Base-by-base conservation (phyloP, 75 land plant species). In the Isoetes taiwanensis region DNA sequence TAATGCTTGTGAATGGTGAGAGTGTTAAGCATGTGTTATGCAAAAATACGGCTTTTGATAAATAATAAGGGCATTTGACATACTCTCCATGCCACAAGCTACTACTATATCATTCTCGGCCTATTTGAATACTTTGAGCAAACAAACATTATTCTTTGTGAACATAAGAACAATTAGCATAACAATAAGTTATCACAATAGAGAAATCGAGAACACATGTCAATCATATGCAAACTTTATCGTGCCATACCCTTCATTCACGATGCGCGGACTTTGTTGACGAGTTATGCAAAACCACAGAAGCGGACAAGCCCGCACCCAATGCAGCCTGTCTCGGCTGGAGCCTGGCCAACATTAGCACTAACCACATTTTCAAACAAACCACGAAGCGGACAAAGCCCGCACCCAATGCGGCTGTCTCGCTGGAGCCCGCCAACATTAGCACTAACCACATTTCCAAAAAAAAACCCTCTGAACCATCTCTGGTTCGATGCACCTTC, bases 71-170 rank as follows among this genome's bases (percentile, higher is more conserved):
- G 50, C n/a, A 19, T 46, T 46, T 6, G 50, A 46, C 50, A 46
- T 46, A 23, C 50, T 46, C 50, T 46, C 50, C 50, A 46, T 46
- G 50, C 50, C 50, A 19, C 50, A 19, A 23, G 50, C 50, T 16
- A 46, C 50, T 19, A 46, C 50, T 8, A 46, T 23, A n/a, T 46
- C 50, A 19, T 46, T 46, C 16, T 19, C 4, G n/a, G 16, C 50
- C 50, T 8, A 46, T 16, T n/a, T 46, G 50, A 19, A 46, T 46
- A 46, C 50, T 46, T 46, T 46, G 50, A 6, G 50, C n/a, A 40
- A n/a, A n/a, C n/a, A n/a, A n/a, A n/a, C n/a, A n/a, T n/a, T n/a
- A n/a, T n/a, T n/a, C n/a, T n/a, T n/a, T n/a, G n/a, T n/a, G n/a
- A n/a, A n/a, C n/a, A n/a, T n/a, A n/a, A n/a, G n/a, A n/a, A n/a